These are phyloP conservation scores for Crithidia expoeki DNA, from an alignment of 208 protist genomes.

Conservation along the genomic window DNA sequence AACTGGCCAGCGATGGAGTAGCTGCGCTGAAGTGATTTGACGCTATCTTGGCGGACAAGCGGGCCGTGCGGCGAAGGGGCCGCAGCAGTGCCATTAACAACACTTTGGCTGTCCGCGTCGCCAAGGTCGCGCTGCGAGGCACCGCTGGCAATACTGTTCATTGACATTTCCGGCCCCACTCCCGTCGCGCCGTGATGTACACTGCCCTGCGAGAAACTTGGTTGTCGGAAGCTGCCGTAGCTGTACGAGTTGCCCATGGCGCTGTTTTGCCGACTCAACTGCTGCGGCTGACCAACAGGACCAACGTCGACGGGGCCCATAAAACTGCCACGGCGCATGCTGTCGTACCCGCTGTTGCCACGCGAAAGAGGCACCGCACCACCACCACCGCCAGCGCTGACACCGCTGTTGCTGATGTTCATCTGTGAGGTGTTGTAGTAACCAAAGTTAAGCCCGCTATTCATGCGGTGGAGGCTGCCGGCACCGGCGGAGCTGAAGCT, in stretches of 20 bases:
- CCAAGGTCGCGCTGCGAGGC: slow-evolving; percentile 11
- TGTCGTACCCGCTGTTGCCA: slow-evolving; percentile 21
- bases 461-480: slow-evolving; percentile 38
- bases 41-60: slow-evolving; percentile 41
- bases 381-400: neutral
- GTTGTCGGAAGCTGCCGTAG: slow-evolving; percentile 39
- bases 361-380: slow-evolving; percentile 16
- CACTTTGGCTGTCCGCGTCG: neutral
- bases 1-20: slow-evolving; percentile 56
- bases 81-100: neutral
- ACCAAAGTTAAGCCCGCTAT: slow-evolving; percentile 44
- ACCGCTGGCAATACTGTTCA: slow-evolving; percentile 22
- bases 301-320: slow-evolving; percentile 6
- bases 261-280: slow-evolving; percentile 25
- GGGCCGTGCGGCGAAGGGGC: neutral
- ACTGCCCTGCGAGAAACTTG: slow-evolving; percentile 24
- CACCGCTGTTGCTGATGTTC: slow-evolving; percentile 9
- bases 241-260: slow-evolving; percentile 24
- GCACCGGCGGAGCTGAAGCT: slow-evolving; percentile 30
- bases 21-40: slow-evolving; percentile 31
- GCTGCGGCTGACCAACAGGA: slow-evolving; percentile 4
- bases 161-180: slow-evolving; percentile 28
- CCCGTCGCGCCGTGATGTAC: slow-evolving; percentile 23
- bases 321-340: slow-evolving; percentile 26
- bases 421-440: slow-evolving; percentile 26